Base-by-base conservation (phyloP, 768 basidiomycete genomes). In the Infundibulicybe gibba region DNA sequence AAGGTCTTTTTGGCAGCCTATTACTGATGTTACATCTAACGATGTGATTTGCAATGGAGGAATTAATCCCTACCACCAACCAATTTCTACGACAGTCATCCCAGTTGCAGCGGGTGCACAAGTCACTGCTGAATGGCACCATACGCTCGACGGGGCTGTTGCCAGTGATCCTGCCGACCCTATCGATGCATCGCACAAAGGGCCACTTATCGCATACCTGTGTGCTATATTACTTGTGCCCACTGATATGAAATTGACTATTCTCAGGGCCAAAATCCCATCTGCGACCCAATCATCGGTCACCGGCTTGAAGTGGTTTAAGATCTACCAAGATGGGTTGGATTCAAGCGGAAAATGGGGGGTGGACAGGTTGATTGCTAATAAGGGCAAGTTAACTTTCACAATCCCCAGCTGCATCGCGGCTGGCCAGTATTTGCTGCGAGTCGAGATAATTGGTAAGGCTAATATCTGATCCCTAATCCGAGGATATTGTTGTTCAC, bases 11-110 rank as follows among this genome's bases (percentile, higher is more conserved):
- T 10, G 44, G 17, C 44, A 80, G 78, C 78, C 79, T 13, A 79
- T 83, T 48, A 77, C 60, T 14, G 75, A 81, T 54, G 77, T 81
- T 11, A 77, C 70, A 6, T 77, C 76, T 0, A 77, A 77, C 60
- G 74, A 74, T 53, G 44, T 73, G 35, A 81, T 80, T 48, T 81
- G 80, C 69, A 82, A 82, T 43, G 77, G 79, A 17, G 79, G 77
- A 11, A 76, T 77, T 53, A 80, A 79, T 56, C 77, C 76, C 3
- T 78, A 76, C 58, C 69, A 70, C 42, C 62, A 66, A 47, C 77
- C 76, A 8, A 56, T 78, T 12, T 77, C 75, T 3, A 60, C 58
- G 17, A 62, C 62, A 1, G 57, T 77, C 32, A 76, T 81, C 54
- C 61, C 64, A 13, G 75, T 78, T 10, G 64, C 79, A 0, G 80